Evolutionary conservation across 768 basidiomycete species (phyloP).

Genomic region (Tricholoma saponaceum): DNA sequence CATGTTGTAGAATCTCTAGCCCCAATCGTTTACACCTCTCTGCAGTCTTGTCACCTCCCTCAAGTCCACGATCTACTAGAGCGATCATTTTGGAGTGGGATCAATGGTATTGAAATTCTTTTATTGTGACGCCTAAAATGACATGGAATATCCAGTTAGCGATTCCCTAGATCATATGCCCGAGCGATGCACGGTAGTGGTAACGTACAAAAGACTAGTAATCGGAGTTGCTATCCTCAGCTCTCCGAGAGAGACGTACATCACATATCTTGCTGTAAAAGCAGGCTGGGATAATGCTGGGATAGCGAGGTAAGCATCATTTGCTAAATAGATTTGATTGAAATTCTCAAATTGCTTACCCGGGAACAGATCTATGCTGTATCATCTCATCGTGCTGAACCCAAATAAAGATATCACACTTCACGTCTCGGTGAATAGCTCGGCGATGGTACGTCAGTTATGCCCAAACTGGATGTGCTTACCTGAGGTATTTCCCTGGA

Average conservation of each 20-base stretch:
- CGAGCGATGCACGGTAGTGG: slow-evolving; percentile 73
- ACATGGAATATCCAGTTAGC: slow-evolving; percentile 41
- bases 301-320: slow-evolving; percentile 59
- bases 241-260: slow-evolving; percentile 78
- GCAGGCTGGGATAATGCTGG: slow-evolving; percentile 79
- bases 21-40: slow-evolving; percentile 61
- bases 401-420: slow-evolving; percentile 76
- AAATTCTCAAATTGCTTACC: neutral
- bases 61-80: slow-evolving; percentile 72
- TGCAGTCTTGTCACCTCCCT: slow-evolving; percentile 53
- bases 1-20: slow-evolving; percentile 35
- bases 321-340: slow-evolving; percentile 2
- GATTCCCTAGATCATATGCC: slow-evolving; percentile 68
- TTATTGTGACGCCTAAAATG: neutral
- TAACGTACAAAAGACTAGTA: slow-evolving; percentile 65
- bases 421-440: slow-evolving; percentile 78
- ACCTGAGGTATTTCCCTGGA: neutral
- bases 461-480: neutral
- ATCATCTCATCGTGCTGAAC: slow-evolving; percentile 67
- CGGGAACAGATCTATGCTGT: slow-evolving; percentile 62
- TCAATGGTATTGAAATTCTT: slow-evolving; percentile 50
- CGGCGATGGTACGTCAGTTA: slow-evolving; percentile 61
- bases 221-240: slow-evolving; percentile 73
- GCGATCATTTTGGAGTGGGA: slow-evolving; percentile 72
- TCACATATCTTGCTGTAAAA: slow-evolving; percentile 76